These are phyloP conservation scores for Aspergillus ruber DNA, from an alignment of 2,329 filamentous ascomycete genomes.

Conservation along the genomic window DNA sequence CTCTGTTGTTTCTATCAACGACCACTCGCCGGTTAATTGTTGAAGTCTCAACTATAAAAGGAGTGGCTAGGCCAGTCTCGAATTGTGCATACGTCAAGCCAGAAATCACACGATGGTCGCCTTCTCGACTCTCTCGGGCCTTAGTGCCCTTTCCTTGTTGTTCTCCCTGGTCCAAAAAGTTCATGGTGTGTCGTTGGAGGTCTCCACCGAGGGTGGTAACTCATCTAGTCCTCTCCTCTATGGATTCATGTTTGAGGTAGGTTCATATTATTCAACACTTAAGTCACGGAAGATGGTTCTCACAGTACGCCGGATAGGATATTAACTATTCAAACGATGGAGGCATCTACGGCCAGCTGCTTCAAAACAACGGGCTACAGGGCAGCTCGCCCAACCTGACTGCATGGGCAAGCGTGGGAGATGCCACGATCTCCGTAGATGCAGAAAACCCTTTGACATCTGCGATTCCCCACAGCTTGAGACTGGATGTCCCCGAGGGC, in stretches of 20 bases:
- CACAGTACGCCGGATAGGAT: constrained; percentile 35
- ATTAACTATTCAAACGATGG: constrained; percentile 66
- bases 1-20: not conserved
- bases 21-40: not conserved
- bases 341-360: constrained; percentile 65
- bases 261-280: not conserved
- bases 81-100: not conserved
- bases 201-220: constrained; percentile 28
- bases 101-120: constrained; percentile 5
- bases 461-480: constrained; percentile 49
- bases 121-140: constrained; percentile 6
- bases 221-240: constrained; percentile 34
- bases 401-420: constrained; percentile 43
- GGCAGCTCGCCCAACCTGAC: constrained; percentile 39
- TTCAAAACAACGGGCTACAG: constrained; percentile 67
- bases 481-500: constrained; percentile 18
- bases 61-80: not conserved
- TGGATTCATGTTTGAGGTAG: constrained; percentile 40
- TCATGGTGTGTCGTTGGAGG: constrained; percentile 5
- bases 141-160: constrained; percentile 3
- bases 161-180: constrained; percentile 2
- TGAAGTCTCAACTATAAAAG: not conserved
- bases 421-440: constrained; percentile 43
- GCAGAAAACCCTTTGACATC: constrained; percentile 46
- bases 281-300: not conserved